Base-by-base conservation (phyloP, 768 basidiomycete species). In the Rhodosporidiobolus odoratus region DNA sequence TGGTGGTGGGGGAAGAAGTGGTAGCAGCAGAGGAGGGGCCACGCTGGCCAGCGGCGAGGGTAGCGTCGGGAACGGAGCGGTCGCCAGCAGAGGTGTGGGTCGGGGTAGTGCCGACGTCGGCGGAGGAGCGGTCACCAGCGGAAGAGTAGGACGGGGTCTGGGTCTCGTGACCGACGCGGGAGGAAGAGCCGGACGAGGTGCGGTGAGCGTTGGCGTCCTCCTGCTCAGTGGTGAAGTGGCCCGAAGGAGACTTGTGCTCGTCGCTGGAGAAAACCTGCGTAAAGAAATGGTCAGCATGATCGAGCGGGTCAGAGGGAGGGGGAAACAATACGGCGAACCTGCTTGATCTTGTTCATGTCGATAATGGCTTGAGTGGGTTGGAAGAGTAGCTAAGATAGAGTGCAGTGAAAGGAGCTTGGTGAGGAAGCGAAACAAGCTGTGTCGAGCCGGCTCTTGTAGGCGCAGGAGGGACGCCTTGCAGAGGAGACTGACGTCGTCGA, bases 271-370 rank as follows among this genome's bases (percentile, higher is more conserved):
- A 53, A 30, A 53, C 52, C 52, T 53, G 52, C 13, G 43, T 13
- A 23, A 27, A 32, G 27, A 19, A 9, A 32, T 9, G 52, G 19
- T 13, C n/a, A 53, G 19, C 8, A 30, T 53, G 13, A 53, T 10
- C 27, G 52, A 30, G 8, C 8, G 27, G 13, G 21, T 32, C 7
- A 12, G 6, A 5, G 52, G 21, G 52, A 30, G 21, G 34, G 21
- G 21, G 52, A 30, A 27, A 53, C 27, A 53, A 53, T 13, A 32
- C 52, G 52, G 34, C 52, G 27, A 27, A 53, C 52, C 52, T 53
- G 52, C 52, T 53, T 53, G 52, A 53, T n/a, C 52, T 53, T 53
- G 52, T 53, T 53, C 52, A 53, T 53, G 52, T n/a, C 21, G 52
- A 50, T 17, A 23, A 12, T 23, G 48, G 21, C n/a, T n/a, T 23